These are phyloP conservation scores for Phialophora expanda DNA, from an alignment of 2,329 filamentous ascomycete species.

Conservation along the genomic window DNA sequence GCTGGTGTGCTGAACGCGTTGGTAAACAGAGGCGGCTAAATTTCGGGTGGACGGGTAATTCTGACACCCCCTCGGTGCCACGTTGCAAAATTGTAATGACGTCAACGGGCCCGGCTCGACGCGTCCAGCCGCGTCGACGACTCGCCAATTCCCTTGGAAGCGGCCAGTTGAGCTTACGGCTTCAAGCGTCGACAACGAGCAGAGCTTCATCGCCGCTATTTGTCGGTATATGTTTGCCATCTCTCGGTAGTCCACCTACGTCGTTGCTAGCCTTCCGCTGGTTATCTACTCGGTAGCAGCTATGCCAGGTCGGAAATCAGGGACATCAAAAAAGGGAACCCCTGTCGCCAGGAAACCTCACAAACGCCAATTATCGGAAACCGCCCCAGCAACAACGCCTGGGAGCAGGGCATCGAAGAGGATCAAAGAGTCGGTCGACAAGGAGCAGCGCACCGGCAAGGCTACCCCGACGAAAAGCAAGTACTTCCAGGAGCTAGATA, in stretches of 20 bases:
- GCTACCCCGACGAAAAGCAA: slow-evolving; percentile 57
- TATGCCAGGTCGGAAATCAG: slow-evolving; percentile 31
- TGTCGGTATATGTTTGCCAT: not conserved
- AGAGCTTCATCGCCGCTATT: not conserved
- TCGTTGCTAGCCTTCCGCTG: not conserved
- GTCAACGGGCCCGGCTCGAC: not conserved
- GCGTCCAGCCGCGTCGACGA: not conserved
- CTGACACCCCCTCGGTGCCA: no score
- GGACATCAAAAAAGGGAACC: slow-evolving; percentile 18
- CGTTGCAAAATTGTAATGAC: not conserved
- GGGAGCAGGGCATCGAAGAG: slow-evolving; percentile 36
- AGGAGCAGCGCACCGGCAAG: slow-evolving; percentile 14
- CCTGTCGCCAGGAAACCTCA: slow-evolving; percentile 25
- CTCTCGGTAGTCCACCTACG: not conserved
- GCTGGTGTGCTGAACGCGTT: no score
- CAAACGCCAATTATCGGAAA: slow-evolving; percentile 34
- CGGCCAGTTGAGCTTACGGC: not conserved
- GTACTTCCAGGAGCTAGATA: slow-evolving; percentile 51
- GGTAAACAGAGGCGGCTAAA: no score
- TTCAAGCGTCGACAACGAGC: not conserved
- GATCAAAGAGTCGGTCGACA: slow-evolving; percentile 31
- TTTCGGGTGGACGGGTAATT: no score
- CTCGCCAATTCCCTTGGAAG: not conserved
- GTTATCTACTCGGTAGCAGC: not conserved
- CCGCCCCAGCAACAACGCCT: slow-evolving; percentile 28